Evolutionary conservation across 2,329 filamentous ascomycete species (phyloP).

Genomic region (Alternaria consortialis): DNA sequence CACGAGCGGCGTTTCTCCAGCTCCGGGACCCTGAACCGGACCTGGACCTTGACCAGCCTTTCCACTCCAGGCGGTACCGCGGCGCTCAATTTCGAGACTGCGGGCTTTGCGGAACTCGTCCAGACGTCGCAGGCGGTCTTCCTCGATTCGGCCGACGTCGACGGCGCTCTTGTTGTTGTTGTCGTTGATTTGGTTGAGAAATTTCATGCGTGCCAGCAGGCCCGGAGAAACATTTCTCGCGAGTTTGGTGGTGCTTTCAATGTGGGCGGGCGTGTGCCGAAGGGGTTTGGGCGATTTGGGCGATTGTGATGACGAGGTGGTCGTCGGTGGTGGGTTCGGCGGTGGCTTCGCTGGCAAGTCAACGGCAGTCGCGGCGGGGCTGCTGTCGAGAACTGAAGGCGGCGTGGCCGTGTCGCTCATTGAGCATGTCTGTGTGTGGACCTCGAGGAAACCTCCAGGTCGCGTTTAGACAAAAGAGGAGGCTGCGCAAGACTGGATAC

Average conservation of each 20-base stretch:
- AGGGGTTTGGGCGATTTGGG: slow-evolving; percentile 22
- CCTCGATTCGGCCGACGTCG: slow-evolving; percentile 71
- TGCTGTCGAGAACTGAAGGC: slow-evolving; percentile 28
- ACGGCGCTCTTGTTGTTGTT: slow-evolving; percentile 35
- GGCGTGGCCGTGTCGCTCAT: slow-evolving; percentile 35
- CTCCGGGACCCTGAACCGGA: not conserved
- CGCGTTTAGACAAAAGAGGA: slow-evolving; percentile 22
- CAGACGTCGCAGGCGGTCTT: slow-evolving; percentile 73
- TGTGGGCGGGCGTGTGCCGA: slow-evolving; percentile 22
- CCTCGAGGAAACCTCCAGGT: slow-evolving; percentile 29
- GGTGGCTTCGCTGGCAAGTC: slow-evolving; percentile 32
- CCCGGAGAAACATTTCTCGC: slow-evolving; percentile 54
- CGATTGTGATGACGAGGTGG: slow-evolving; percentile 21
- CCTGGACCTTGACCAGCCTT: slow-evolving; percentile 14
- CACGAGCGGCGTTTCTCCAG: slow-evolving; percentile 31
- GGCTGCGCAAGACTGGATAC: slow-evolving; percentile 24
- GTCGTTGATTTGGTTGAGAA: slow-evolving; percentile 52
- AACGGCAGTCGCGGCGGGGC: slow-evolving; percentile 34
- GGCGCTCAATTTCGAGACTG: slow-evolving; percentile 66
- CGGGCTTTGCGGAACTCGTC: slow-evolving; percentile 70
- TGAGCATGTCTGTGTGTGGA: slow-evolving; percentile 32
- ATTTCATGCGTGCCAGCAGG: slow-evolving; percentile 56
- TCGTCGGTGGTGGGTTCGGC: slow-evolving; percentile 14
- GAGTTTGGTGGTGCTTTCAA: slow-evolving; percentile 44
- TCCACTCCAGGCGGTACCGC: slow-evolving; percentile 77